A percentile compares a stretch with the other conserved stretches of the same genome.
Evolutionary conservation across 306 rosid genomes (phyloP).

Genomic region (Lathyrus tuberosus): DNA sequence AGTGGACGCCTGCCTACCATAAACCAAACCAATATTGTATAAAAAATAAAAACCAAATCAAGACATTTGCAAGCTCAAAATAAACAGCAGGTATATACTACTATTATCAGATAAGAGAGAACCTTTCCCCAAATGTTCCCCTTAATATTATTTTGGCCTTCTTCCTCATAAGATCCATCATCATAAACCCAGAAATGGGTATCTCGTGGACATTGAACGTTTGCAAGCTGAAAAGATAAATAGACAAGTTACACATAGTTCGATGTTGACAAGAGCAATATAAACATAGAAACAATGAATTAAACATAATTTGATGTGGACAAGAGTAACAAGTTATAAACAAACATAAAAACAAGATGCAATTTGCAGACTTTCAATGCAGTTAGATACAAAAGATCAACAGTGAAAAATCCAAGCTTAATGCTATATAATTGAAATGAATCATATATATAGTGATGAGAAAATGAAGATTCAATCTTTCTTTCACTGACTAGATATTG

Average conservation of each 20-base stretch:
- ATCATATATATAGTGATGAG: constrained; percentile 8
- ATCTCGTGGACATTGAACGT: constrained; percentile 89
- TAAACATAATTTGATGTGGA: neutral
- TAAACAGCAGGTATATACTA: constrained; percentile 35
- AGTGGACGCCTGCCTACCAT: constrained; percentile 96
- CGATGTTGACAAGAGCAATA: constrained; percentile 26
- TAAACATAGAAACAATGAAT: constrained; percentile 1
- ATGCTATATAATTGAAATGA: neutral
- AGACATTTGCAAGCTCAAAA: constrained; percentile 43
- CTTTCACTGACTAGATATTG: constrained; percentile 19
- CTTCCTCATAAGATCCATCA: constrained; percentile 94
- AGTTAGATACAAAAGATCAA: constrained; percentile 23
- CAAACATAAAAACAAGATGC: constrained; percentile 2
- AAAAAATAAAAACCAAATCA: constrained; percentile 58
- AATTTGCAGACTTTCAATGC: constrained; percentile 10
- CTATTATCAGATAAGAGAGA: constrained; percentile 64
- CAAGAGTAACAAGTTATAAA: neutral
- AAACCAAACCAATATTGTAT: constrained; percentile 62
- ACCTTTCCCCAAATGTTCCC: constrained; percentile 99
- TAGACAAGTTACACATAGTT: constrained; percentile 31
- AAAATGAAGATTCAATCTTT: constrained; percentile 21
- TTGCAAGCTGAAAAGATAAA: constrained; percentile 70
- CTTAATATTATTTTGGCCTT: constrained; percentile 93
- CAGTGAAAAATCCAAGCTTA: constrained; percentile 19
- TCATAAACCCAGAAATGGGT: constrained; percentile 97